phyloP scores from a whole-genome alignment of 2,329 filamentous ascomycete genomes.

The Cordyceps javanica region DNA sequence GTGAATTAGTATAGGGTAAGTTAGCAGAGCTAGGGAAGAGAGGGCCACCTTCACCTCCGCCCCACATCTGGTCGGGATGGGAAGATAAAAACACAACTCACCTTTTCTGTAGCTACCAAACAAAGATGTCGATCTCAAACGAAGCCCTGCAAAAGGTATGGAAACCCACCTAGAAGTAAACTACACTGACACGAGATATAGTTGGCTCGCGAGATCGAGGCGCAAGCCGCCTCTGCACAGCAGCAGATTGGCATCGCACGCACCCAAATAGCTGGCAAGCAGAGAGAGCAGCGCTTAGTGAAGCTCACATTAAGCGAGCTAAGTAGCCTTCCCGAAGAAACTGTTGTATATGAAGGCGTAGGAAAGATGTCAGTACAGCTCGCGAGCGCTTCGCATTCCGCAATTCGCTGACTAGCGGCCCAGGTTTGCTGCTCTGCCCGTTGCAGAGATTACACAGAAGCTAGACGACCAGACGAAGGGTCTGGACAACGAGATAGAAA shows the following conservation, averaged over 20 bases:
- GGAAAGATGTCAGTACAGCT: conserved; percentile 77
- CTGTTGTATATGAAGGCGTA: conserved; percentile 86
- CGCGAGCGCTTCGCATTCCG: background rate
- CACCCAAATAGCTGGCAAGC: conserved; percentile 76
- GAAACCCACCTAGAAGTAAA: conserved; percentile 12
- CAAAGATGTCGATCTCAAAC: conserved; percentile 83
- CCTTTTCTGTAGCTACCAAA: background rate
- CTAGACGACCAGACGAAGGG: conserved; percentile 68
- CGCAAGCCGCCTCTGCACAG: conserved; percentile 78
- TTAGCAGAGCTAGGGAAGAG: background rate
- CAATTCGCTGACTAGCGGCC: background rate
- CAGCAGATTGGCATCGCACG: conserved; percentile 87
- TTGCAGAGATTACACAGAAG: conserved; percentile 66
- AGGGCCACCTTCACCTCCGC: background rate
- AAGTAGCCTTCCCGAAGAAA: conserved; percentile 64
- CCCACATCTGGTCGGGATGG: background rate
- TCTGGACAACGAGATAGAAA: conserved; percentile 70
- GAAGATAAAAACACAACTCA: no score
- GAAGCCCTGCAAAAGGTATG: conserved; percentile 86
- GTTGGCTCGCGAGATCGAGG: conserved; percentile 91
- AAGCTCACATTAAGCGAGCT: conserved; percentile 84
- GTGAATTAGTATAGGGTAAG: background rate
- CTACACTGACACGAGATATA: conserved; percentile 29
- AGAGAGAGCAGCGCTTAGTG: conserved; percentile 81
- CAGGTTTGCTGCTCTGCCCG: conserved; percentile 83